phyloP scores from a whole-genome alignment of 2,329 filamentous ascomycete species.

The Calonectria ilicicola region DNA sequence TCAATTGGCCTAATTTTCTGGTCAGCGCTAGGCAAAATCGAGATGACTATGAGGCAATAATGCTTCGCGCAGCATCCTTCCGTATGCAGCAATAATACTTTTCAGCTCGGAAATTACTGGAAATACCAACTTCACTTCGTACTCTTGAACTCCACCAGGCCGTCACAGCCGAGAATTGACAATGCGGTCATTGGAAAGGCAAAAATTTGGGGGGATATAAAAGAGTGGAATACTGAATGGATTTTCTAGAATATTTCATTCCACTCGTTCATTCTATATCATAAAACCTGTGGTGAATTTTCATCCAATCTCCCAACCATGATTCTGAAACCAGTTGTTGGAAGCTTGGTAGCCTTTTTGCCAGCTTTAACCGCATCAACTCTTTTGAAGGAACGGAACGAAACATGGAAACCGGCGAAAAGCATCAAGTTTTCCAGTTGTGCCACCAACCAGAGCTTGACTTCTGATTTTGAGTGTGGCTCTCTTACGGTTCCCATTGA shows the following conservation, averaged over 20 bases:
- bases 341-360: background rate
- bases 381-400: background rate
- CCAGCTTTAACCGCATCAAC: background rate
- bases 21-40: background rate
- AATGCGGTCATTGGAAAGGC: background rate
- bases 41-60: background rate
- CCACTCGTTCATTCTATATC: background rate
- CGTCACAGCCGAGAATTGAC: background rate
- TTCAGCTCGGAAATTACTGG: background rate
- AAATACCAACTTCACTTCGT: background rate
- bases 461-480: background rate
- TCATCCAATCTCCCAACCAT: background rate
- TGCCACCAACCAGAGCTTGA: background rate
- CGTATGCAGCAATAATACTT: background rate
- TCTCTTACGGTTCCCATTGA: background rate
- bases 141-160: background rate
- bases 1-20: background rate
- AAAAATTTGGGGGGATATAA: background rate
- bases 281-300: background rate
- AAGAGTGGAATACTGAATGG: background rate
- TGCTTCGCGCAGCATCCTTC: background rate
- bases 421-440: background rate
- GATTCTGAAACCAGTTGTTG: background rate
- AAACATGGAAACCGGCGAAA: background rate
- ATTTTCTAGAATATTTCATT: background rate